Base-by-base conservation (phyloP, 495 filamentous ascomycete genomes). In the Penicillium dipodomyicola region DNA sequence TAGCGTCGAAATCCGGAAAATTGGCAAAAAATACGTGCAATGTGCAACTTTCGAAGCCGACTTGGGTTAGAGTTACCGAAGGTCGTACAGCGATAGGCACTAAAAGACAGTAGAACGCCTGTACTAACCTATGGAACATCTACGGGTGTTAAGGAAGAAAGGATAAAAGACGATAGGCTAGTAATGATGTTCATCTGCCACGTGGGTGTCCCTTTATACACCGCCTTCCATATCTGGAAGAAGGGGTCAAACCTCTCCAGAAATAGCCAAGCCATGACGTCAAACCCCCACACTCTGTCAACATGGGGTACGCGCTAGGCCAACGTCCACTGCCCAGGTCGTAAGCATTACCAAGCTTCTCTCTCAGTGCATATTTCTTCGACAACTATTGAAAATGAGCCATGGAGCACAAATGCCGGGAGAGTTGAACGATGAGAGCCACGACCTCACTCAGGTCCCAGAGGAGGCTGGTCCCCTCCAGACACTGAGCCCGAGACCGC, bases 351-450 rank as follows among this genome's bases (percentile, higher is more conserved):
- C 51, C 42, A 54, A 54, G 52, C 52, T 35, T 46, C 30, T 17
- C 22, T 22, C 42, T 20, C 11, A n/a, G 12, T 32, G 5, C 5
- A 27, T 17, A 27, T 50, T 50, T 15, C 20, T 20, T 14, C 45
- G 5, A 30, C 10, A 41, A 41, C 4, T 5, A 14, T 30, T 29
- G 32, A 66, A 19, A 10, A 69, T 69, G 67, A 67, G 58, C 40
- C 35, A 61, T 41, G 67, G 54, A 32, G 47, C 60, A 23, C 48
- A 58, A 25, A 41, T 50, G 5, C 56, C 65, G 0, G 54, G 58
- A 8, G 60, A 60, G 48, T 55, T 67, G 23, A 52, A 61, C 4
- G 53, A 64, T 51, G 64, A 65, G n/a, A 52, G 37, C 32, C 32
- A 61, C 32, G 55, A 65, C 6, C 35, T 56, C 14, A 20, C 52